phyloP scores from a whole-genome alignment of 1,139 yeast species.

The Pichiaceae sp. region DNA sequence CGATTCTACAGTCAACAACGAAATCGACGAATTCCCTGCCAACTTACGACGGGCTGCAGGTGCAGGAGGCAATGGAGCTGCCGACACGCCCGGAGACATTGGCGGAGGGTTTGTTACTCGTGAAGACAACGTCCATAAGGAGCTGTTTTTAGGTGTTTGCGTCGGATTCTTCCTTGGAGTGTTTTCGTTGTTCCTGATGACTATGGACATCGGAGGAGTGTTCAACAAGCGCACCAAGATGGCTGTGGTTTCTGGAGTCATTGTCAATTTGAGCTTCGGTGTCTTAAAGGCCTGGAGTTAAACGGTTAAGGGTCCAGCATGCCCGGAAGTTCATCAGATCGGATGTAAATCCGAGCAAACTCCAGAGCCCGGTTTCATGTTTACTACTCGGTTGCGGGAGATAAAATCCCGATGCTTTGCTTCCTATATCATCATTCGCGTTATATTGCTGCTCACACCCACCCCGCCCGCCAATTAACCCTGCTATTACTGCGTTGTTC shows the following conservation, averaged over 20 bases:
- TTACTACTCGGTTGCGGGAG: too few species aligned
- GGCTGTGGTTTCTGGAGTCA: slow-evolving; percentile 56
- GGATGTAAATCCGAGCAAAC: too few species aligned
- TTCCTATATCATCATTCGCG: too few species aligned
- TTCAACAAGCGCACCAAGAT: slow-evolving; percentile 52
- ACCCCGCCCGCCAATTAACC: too few species aligned
- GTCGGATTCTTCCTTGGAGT: slow-evolving; percentile 62
- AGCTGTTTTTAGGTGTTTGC: slow-evolving; percentile 52
- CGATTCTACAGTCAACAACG: slow-evolving; percentile 58
- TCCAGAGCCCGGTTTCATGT: too few species aligned
- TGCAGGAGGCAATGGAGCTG: slow-evolving; percentile 2
- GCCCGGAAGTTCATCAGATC: too few species aligned
- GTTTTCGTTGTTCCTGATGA: slow-evolving; percentile 45
- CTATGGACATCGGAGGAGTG: slow-evolving; percentile 43
- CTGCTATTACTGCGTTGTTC: too few species aligned
- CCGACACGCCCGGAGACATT: slow-evolving; percentile 2
- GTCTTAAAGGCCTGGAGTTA: slow-evolving; percentile 25
- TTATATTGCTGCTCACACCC: too few species aligned
- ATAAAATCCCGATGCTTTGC: too few species aligned
- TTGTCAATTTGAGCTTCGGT: slow-evolving; percentile 51
- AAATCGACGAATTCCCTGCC: slow-evolving; percentile 31
- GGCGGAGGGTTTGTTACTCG: slow-evolving; percentile 20
- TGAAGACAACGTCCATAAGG: slow-evolving; percentile 38
- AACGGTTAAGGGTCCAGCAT: too few species aligned
- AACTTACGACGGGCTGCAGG: slow-evolving; percentile 13